These are phyloP conservation scores for Yamadazyma diospyri DNA, from an alignment of 1,139 yeast genomes.

Conservation along the genomic window DNA sequence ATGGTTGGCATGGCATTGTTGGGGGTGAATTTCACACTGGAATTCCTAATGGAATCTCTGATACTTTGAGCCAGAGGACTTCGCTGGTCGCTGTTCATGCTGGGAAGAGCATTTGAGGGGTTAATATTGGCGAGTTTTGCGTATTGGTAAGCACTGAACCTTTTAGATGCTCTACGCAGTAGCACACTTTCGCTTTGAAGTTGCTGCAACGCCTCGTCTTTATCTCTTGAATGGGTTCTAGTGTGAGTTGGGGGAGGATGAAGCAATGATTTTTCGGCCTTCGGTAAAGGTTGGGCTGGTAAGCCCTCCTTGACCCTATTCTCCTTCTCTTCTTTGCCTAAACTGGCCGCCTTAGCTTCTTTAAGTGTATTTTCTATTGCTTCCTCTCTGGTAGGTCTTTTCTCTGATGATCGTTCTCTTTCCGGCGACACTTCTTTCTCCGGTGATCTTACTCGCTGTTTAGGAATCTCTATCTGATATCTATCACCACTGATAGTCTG, in stretches of 20 bases:
- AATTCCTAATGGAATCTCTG: constrained; percentile 5
- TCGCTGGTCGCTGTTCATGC: constrained; percentile 10
- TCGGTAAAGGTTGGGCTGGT: not conserved
- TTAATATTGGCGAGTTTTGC: constrained; percentile 62
- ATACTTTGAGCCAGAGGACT: constrained; percentile 10
- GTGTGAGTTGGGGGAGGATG: not conserved
- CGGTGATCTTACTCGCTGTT: constrained; percentile 4
- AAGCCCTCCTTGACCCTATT: no score
- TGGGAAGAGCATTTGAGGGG: constrained; percentile 28
- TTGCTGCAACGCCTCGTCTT: constrained; percentile 14
- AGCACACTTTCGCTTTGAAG: constrained; percentile 25
- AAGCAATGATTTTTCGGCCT: not conserved
- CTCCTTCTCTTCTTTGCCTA: no score
- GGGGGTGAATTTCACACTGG: constrained; percentile 5
- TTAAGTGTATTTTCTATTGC: no score
- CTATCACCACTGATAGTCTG: not conserved
- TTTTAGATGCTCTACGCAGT: constrained; percentile 85
- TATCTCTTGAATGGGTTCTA: constrained; percentile 1
- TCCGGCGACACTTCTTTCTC: constrained; percentile 7
- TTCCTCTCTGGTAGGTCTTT: not conserved
- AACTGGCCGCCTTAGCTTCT: no score
- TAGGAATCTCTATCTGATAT: not conserved
- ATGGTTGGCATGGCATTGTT: not conserved
- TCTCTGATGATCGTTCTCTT: constrained; percentile 4
- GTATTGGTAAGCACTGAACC: constrained; percentile 92